A percentile compares a stretch with the other conserved stretches of the same genome.
These are phyloP conservation scores for Didymella exigua DNA, from an alignment of 2,329 filamentous ascomycete species.

Conservation along the genomic window DNA sequence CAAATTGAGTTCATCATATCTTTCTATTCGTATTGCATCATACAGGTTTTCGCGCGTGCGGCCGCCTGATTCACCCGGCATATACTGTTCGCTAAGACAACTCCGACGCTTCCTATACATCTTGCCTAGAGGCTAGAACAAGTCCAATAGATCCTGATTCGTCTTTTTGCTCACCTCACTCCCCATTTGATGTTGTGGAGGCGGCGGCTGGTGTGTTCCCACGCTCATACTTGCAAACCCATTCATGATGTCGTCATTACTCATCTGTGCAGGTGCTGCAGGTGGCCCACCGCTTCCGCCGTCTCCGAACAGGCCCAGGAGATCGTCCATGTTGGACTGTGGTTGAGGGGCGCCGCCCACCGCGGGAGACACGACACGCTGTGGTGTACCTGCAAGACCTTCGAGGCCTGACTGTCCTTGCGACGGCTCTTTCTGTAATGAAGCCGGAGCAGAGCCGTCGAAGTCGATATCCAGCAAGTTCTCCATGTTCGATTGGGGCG, in stretches of 20 bases:
- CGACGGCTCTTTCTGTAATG: constrained; percentile 69
- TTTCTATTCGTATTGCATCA: background rate
- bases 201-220: constrained; percentile 67
- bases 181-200: constrained; percentile 64
- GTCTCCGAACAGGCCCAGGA: constrained; percentile 71
- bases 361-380: constrained; percentile 69
- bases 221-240: constrained; percentile 85
- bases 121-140: constrained; percentile 58
- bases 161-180: constrained; percentile 60
- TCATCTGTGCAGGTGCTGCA: constrained; percentile 44
- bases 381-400: constrained; percentile 67
- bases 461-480: constrained; percentile 97
- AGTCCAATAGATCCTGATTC: constrained; percentile 62
- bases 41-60: background rate
- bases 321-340: constrained; percentile 76
- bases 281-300: constrained; percentile 39
- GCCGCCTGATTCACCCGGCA: background rate
- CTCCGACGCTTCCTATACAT: background rate
- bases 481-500: constrained; percentile 79
- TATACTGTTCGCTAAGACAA: constrained; percentile 4
- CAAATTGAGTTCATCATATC: background rate
- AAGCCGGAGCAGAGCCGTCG: constrained; percentile 91
- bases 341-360: constrained; percentile 47
- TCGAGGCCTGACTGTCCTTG: constrained; percentile 58
- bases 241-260: constrained; percentile 68